phyloP scores from a whole-genome alignment of 2,329 filamentous ascomycete species.

The Colletotrichum magnum region DNA sequence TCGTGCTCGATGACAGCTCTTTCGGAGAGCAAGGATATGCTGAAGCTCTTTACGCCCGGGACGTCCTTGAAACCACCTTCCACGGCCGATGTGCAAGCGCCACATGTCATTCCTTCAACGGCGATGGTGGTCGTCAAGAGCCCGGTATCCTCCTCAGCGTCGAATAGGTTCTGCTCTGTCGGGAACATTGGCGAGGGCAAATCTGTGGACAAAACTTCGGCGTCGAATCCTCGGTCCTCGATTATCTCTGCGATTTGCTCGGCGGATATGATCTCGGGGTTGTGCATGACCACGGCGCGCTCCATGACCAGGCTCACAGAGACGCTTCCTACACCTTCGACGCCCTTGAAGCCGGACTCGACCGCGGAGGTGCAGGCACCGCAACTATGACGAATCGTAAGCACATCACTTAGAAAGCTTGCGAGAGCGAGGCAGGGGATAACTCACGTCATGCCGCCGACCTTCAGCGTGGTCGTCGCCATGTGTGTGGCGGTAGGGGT shows the following conservation, averaged over 20 bases:
- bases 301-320: conserved; percentile 96
- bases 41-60: conserved; percentile 80
- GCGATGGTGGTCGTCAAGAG: conserved; percentile 80
- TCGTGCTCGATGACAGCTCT: conserved; percentile 90
- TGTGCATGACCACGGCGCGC: conserved; percentile 93
- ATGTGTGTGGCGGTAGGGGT: conserved; percentile 70
- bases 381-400: conserved; percentile 68
- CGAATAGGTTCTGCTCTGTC: conserved; percentile 51
- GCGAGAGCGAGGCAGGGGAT: conserved; percentile 21
- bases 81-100: conserved; percentile 88
- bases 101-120: conserved; percentile 92
- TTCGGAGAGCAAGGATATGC: conserved; percentile 87
- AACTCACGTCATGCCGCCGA: conserved; percentile 87
- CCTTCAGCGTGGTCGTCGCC: conserved; percentile 90
- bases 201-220: conserved; percentile 87
- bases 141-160: conserved; percentile 55
- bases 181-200: conserved; percentile 68
- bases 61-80: conserved; percentile 85
- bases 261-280: conserved; percentile 80
- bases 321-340: conserved; percentile 86
- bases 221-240: conserved; percentile 93
- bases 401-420: conserved; percentile 33
- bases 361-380: conserved; percentile 97
- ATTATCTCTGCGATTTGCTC: conserved; percentile 87
- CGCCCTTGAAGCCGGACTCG: conserved; percentile 87